Percentiles rank a stretch among this genome's conserved stretches.
Evolutionary conservation across 768 basidiomycete species (phyloP).

Genomic region (Piloderma croceum): DNA sequence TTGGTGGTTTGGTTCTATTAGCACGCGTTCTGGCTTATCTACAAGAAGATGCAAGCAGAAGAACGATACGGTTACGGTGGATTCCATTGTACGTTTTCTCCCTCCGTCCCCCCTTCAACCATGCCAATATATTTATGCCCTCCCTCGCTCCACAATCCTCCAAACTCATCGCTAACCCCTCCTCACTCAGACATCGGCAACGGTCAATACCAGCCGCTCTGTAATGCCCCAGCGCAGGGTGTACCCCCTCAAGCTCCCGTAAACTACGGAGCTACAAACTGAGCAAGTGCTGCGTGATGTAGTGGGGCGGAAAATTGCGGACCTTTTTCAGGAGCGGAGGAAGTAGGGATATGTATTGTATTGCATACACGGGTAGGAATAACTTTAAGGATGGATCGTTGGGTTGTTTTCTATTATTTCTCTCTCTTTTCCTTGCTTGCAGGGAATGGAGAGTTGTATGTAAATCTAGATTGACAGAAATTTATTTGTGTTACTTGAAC

Average conservation of each 20-base stretch:
- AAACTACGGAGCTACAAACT: constrained; percentile 12
- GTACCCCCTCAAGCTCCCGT: constrained; percentile 15
- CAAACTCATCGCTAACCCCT: background rate
- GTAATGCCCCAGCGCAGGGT: constrained; percentile 9
- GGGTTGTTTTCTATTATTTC: no score
- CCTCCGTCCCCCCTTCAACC: background rate
- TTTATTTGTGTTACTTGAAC: no score
- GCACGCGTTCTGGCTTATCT: constrained; percentile 89
- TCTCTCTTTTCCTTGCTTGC: no score
- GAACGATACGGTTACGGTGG: constrained; percentile 75
- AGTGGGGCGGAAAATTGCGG: no score
- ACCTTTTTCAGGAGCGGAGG: no score
- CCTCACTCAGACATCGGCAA: constrained; percentile 23
- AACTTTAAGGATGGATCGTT: no score
- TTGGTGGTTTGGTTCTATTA: constrained; percentile 15
- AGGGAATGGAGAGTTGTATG: no score
- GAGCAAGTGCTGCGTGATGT: no score
- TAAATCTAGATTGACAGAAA: no score
- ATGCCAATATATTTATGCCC: background rate
- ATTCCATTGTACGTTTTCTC: constrained; percentile 59
- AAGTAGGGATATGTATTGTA: no score
- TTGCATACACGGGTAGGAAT: no score
- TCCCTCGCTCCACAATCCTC: no score
- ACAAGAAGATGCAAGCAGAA: constrained; percentile 84
- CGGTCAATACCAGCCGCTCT: constrained; percentile 22